Conservation (phyloP, 2,329 filamentous ascomycete species). For the Talaromyces piceae region DNA sequence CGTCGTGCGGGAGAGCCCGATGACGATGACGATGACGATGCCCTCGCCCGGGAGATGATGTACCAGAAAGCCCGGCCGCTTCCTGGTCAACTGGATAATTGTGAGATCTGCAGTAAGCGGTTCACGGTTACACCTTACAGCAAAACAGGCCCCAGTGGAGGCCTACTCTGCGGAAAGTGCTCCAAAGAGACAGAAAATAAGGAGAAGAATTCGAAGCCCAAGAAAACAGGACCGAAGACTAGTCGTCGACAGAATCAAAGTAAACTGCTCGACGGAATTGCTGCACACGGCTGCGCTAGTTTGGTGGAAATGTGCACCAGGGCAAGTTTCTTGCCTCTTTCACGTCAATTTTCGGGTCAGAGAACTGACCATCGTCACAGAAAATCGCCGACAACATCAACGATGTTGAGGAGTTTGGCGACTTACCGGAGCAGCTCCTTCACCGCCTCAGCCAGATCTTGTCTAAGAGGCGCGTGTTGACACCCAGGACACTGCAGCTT, state of each 20-base stretch:
- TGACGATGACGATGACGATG: slow-evolving; percentile 43
- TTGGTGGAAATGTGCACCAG: slow-evolving; percentile 53
- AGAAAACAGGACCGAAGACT: slow-evolving; percentile 48
- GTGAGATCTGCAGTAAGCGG: slow-evolving; percentile 73
- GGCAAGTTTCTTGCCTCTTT: slow-evolving; percentile 20
- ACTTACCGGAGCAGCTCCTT: slow-evolving; percentile 51
- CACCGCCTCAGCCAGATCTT: slow-evolving; percentile 56
- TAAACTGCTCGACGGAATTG: slow-evolving; percentile 69
- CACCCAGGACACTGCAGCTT: slow-evolving; percentile 36
- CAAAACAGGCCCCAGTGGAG: slow-evolving; percentile 71
- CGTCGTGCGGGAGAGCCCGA: slow-evolving; percentile 36
- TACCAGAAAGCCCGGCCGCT: slow-evolving; percentile 51
- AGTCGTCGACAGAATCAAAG: slow-evolving; percentile 72
- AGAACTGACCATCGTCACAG: slow-evolving; percentile 21
- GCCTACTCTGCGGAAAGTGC: slow-evolving; percentile 76
- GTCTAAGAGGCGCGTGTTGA: slow-evolving; percentile 55
- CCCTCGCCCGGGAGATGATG: slow-evolving; percentile 45
- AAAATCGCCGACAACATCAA: slow-evolving; percentile 57
- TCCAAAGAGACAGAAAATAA: slow-evolving; percentile 66
- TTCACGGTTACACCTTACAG: slow-evolving; percentile 92
- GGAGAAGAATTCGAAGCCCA: slow-evolving; percentile 49
- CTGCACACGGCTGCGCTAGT: slow-evolving; percentile 35
- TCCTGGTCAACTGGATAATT: slow-evolving; percentile 86
- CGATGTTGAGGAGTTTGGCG: slow-evolving; percentile 58
- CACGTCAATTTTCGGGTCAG: background rate